A percentile compares a stretch with the other conserved stretches of the same genome.
phyloP scores from a whole-genome alignment of 257 asterid species.

The Catharanthus roseus region DNA sequence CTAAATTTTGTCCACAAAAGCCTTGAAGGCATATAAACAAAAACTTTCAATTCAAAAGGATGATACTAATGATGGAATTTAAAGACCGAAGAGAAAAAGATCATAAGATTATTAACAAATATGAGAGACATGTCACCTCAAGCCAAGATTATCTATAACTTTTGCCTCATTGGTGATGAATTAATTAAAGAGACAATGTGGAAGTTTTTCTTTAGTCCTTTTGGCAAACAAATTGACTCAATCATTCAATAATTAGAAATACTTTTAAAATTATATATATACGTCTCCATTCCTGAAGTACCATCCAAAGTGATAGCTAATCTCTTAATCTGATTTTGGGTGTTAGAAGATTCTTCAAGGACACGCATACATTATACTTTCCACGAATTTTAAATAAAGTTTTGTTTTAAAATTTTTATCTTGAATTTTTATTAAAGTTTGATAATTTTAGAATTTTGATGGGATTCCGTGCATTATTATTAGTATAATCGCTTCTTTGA shows the following conservation, averaged over 20 bases:
- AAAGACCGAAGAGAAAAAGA: neutral
- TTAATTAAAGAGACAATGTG: neutral
- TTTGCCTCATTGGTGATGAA: neutral
- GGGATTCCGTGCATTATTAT: too few relatives aligned
- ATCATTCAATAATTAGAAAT: neutral
- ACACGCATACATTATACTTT: too few relatives aligned
- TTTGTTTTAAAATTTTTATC: too few relatives aligned
- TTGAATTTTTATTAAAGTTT: too few relatives aligned
- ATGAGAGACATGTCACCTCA: slow-evolving; percentile 3
- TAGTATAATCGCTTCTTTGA: too few relatives aligned
- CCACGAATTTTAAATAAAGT: too few relatives aligned
- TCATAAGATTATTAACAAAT: neutral
- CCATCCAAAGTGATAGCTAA: too few relatives aligned
- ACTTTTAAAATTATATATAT: too few relatives aligned
- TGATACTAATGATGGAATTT: neutral
- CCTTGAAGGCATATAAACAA: neutral
- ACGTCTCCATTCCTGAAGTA: neutral
- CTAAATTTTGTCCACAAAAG: slow-evolving; percentile 7
- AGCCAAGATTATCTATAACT: neutral
- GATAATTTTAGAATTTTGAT: too few relatives aligned
- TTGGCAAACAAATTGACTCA: neutral
- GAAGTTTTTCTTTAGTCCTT: neutral
- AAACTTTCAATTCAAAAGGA: slow-evolving; percentile 3
- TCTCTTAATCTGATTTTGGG: too few relatives aligned
- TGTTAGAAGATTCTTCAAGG: too few relatives aligned